Base-by-base conservation (phyloP, 331 rosid species). In the Stylosanthes scabra region DNA sequence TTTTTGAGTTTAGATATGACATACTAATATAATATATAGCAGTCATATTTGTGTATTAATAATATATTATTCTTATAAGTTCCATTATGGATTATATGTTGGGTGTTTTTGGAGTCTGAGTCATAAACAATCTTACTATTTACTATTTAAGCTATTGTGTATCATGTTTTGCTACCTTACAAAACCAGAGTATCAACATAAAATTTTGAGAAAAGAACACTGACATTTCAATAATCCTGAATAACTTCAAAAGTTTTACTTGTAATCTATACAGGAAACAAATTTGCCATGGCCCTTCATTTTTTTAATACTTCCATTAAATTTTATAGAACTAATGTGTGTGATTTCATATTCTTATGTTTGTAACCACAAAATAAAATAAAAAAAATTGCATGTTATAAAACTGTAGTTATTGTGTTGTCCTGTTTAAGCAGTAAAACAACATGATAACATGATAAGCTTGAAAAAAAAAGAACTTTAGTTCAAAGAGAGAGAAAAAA, bases 71-170 rank as follows among this genome's bases (percentile, higher is more conserved):
- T 52, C 65, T 49, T 49, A 12, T 49, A 13, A 49, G 55, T 49
- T 12, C 74, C 79, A 79, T 79, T 66, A 14, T 9, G 14, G 51
- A 46, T 46, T 46, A 10, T 46, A 10, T 46, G 10, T 3, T 46
- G 10, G 31, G 49, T 41, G 58, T n/a, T 78, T 78, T 76, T 82
- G 82, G 86, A 75, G 66, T 58, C 80, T 68, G 82, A 75, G 88
- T 82, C 88, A 82, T 68, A 41, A 37, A 13, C 80, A 46, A 49
- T 70, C 39, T 52, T 62, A 50, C 49, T 34, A 58, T 55, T 70
- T 37, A 1, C 25, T 20, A 20, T 20, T 20, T 20, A 20, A 20
- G 0, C 25, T 20, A 20, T 1, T 20, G 52, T 49, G 52, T 9
- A 73, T 68, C 50, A 67, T 20, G 37, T 58, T 59, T 62, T 9